Percentiles rank a stretch among this genome's conserved stretches.
These are phyloP conservation scores for Cicer cuneatum DNA, from an alignment of 306 rosid species.

Conservation along the genomic window DNA sequence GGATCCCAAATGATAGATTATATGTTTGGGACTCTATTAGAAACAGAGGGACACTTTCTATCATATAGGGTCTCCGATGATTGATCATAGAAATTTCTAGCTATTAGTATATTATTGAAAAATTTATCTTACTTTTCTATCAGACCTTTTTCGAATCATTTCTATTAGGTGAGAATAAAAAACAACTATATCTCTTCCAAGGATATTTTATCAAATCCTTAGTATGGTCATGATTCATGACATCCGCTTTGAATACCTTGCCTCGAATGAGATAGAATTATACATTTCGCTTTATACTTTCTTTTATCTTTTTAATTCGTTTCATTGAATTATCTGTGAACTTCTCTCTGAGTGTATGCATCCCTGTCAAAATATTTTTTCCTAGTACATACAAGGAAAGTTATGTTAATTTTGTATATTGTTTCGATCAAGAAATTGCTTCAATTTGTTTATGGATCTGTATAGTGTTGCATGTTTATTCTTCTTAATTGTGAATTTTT, in stretches of 20 bases:
- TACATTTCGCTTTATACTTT: no score
- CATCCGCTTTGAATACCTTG: no score
- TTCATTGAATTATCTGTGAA: no score
- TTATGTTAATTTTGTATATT: neutral
- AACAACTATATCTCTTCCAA: no score
- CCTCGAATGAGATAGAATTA: no score
- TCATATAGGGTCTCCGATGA: neutral
- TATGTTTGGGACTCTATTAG: neutral
- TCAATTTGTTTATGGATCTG: neutral
- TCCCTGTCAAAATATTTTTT: no score
- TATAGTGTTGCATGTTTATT: neutral
- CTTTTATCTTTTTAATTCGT: no score
- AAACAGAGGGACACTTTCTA: neutral
- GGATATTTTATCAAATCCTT: no score
- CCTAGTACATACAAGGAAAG: neutral
- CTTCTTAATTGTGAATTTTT: no score
- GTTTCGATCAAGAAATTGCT: neutral
- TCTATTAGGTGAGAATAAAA: no score
- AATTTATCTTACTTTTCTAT: neutral
- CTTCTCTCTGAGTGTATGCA: no score
- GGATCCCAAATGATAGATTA: neutral
- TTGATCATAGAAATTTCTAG: neutral
- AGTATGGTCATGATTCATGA: no score
- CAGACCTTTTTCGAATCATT: neutral
- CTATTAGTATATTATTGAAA: neutral